A percentile compares a stretch with the other conserved stretches of the same genome.
Conservation (phyloP, 164 flowering plant genomes). For the Vitis labrusca region DNA sequence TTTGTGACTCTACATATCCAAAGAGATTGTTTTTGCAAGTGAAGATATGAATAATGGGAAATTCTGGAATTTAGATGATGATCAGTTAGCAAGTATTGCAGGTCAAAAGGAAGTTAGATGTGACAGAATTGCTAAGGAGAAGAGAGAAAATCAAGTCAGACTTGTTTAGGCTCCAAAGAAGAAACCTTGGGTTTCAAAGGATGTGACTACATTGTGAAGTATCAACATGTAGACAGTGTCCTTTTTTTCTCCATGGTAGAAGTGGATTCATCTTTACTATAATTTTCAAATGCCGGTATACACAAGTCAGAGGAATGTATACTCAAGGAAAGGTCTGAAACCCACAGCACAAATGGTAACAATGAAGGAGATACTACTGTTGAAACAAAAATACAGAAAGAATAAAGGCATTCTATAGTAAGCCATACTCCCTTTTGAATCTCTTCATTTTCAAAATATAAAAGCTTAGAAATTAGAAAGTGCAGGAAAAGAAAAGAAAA, state of each 20-base stretch:
- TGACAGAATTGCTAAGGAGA: not conserved
- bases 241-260: not conserved
- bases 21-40: conserved; percentile 2
- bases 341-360: not conserved
- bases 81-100: not conserved
- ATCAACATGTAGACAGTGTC: no score
- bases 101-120: conserved; percentile 33
- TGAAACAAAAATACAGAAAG: conserved; percentile 21
- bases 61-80: conserved; percentile 2
- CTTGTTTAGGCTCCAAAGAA: conserved; percentile 26
- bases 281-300: conserved; percentile 19
- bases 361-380: conserved; percentile 21
- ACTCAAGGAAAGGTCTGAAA: conserved; percentile 29
- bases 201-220: conserved; percentile 27
- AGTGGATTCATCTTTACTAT: not conserved
- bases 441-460: no score
- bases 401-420: no score
- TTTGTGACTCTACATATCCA: conserved; percentile 13
- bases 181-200: conserved; percentile 29
- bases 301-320: conserved; percentile 17
- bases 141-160: not conserved
- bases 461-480: no score
- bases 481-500: no score
- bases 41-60: conserved; percentile 10
- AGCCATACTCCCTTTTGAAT: no score